These are phyloP conservation scores for Colletotrichum tamarilloi DNA, from an alignment of 2,329 filamentous ascomycete species.

Conservation along the genomic window DNA sequence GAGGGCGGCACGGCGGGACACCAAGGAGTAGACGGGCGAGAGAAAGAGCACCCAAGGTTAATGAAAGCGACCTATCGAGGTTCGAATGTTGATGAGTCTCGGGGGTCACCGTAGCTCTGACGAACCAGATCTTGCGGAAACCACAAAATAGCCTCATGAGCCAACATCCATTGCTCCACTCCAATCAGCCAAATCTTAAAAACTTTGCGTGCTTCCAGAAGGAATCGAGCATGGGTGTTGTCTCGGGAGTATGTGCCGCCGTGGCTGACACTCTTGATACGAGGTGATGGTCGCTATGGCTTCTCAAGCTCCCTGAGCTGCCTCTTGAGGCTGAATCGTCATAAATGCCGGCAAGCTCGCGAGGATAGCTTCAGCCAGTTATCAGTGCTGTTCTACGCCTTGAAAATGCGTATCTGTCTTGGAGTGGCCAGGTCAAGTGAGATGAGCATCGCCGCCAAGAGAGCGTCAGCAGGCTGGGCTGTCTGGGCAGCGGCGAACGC, in stretches of 20 bases:
- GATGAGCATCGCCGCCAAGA: slow-evolving; percentile 18
- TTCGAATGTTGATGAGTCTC: background rate
- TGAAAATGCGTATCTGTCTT: background rate
- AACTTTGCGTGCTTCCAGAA: background rate
- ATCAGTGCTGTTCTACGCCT: background rate
- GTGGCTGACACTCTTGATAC: background rate
- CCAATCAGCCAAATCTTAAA: background rate
- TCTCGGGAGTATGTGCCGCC: background rate
- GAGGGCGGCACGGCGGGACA: background rate
- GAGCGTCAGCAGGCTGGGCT: slow-evolving; percentile 25
- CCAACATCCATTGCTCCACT: background rate
- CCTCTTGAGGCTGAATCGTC: slow-evolving; percentile 15
- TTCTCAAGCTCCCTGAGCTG: background rate
- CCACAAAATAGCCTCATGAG: slow-evolving; percentile 27
- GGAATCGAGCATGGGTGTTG: background rate
- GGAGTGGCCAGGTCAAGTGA: slow-evolving; percentile 8
- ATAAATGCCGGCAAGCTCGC: slow-evolving; percentile 23
- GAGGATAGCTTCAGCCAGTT: slow-evolving; percentile 1
- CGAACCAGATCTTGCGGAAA: background rate
- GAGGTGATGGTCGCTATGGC: background rate
- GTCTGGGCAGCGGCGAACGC: slow-evolving; percentile 19
- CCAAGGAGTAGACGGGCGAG: background rate
- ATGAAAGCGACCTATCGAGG: background rate
- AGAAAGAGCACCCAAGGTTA: background rate
- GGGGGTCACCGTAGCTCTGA: background rate